Base-by-base conservation (phyloP, 2,329 filamentous ascomycete genomes). In the Ophiognomonia clavigignenti-juglandacearum region DNA sequence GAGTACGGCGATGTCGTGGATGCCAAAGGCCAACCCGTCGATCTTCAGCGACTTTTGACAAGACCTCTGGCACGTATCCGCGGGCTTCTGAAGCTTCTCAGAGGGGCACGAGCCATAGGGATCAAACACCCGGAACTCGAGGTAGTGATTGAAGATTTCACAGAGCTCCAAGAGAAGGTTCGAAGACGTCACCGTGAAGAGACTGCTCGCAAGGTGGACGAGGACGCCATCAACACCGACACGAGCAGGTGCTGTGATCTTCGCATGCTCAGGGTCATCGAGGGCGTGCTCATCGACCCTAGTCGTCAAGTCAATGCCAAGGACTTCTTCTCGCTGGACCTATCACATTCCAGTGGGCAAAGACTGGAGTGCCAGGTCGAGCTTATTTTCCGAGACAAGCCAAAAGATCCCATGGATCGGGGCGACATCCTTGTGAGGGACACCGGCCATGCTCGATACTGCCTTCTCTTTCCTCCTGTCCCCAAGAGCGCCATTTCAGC, bases 381-480 rank as follows among this genome's bases (percentile, higher is more conserved):
- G 63, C 64, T 98, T 24, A 76, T 97, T 13, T 78, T 92, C 54
- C 82, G 93, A 60, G 92, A 97, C 60, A 88, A 88, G 56, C 74
- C 82, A 20, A 73, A 77, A n/a, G 78, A 80, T 40, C 74, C 78
- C 29, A 78, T 78, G 3, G 79, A 85, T 53, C 72, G 78, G 40
- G 90, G 92, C 6, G 93, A 98, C 63, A 64, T 98, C n/a, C 77
- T 98, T 19, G 85, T 98, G 47, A 91, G 92, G 55, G 91, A 97
- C 64, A 82, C 90, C n/a, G 89, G 90, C 37, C 78, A 78, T 6
- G 82, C 85, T 13, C 80, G 82, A 44, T 71, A 74, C 23, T 97
- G 89, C 82, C 77, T 98, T 4, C 75, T 98, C 0, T 96, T 98
- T 59, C 86, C 91, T n/a, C 92, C 93, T 1, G 75, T 96, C n/a